A percentile compares a stretch with the other conserved stretches of the same genome.
These are phyloP conservation scores for Backusella parvicylindrica DNA, from an alignment of 192 early-diverging fungal genomes.

Conservation along the genomic window DNA sequence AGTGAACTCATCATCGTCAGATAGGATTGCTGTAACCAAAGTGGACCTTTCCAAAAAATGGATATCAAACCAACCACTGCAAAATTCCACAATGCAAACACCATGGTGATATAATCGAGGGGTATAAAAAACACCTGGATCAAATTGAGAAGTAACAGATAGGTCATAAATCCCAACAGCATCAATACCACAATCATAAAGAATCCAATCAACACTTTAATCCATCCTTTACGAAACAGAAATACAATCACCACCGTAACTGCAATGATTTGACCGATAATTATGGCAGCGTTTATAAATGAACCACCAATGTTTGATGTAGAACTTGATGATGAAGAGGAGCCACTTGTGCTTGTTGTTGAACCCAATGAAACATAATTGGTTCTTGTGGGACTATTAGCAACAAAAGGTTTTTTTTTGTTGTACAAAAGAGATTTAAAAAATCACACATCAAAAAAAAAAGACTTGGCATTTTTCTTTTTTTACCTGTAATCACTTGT, in stretches of 20 bases:
- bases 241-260: constrained; percentile 75
- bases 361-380: constrained; percentile 5
- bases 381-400: constrained; percentile 11
- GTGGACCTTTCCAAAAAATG: constrained; percentile 83
- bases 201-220: constrained; percentile 76
- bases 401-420: too few relatives aligned
- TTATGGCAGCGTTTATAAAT: constrained; percentile 61
- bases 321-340: not conserved
- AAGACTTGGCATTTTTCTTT: not conserved
- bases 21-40: constrained; percentile 74
- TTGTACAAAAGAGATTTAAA: not conserved
- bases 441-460: not conserved
- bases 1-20: constrained; percentile 73
- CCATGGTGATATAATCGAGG: constrained; percentile 71
- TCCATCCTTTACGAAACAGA: constrained; percentile 72
- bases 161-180: constrained; percentile 77
- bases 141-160: constrained; percentile 48
- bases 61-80: constrained; percentile 61
- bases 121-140: constrained; percentile 55
- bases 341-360: not conserved
- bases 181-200: constrained; percentile 69
- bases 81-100: constrained; percentile 81
- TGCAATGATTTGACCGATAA: constrained; percentile 74
- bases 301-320: constrained; percentile 26
- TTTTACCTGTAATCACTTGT: constrained; percentile 52